These are phyloP conservation scores for Leptodermis oblonga DNA, from an alignment of 257 asterid genomes.

Conservation along the genomic window DNA sequence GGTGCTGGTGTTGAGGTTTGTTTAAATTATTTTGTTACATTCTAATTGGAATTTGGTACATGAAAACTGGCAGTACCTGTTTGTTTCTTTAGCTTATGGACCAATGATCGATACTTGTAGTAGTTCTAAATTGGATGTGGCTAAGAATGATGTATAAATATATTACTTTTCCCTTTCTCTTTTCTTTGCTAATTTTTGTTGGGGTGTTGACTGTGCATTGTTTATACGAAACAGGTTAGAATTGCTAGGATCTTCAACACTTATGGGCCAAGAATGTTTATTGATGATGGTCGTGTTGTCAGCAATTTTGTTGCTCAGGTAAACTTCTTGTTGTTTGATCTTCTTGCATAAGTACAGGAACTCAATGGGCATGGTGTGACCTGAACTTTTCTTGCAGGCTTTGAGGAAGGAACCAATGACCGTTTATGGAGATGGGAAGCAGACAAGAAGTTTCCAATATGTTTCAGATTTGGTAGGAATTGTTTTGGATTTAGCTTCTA, in stretches of 20 bases:
- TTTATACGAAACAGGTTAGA: constrained; percentile 53
- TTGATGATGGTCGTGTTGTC: constrained; percentile 98
- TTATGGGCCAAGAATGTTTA: constrained; percentile 97
- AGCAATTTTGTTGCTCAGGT: constrained; percentile 99
- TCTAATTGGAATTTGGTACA: background rate
- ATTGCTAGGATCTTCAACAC: constrained; percentile 96
- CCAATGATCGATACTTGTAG: background rate
- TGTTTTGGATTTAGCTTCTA: background rate
- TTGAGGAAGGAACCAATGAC: constrained; percentile 93
- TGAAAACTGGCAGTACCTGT: background rate
- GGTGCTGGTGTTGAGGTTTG: constrained; percentile 94
- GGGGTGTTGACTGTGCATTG: background rate
- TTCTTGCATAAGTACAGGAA: background rate
- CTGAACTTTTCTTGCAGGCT: constrained; percentile 47
- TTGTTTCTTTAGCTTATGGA: background rate
- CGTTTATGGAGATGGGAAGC: constrained; percentile 96
- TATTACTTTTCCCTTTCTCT: background rate
- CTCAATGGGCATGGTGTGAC: background rate
- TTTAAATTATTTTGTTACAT: background rate
- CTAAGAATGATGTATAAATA: background rate
- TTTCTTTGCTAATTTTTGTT: background rate
- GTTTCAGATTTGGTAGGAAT: constrained; percentile 88
- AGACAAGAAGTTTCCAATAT: constrained; percentile 91
- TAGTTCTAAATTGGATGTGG: background rate
- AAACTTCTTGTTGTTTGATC: constrained; percentile 1